Evolutionary conservation across 306 rosid species (phyloP).

Genomic region (Inga oerstediana): DNA sequence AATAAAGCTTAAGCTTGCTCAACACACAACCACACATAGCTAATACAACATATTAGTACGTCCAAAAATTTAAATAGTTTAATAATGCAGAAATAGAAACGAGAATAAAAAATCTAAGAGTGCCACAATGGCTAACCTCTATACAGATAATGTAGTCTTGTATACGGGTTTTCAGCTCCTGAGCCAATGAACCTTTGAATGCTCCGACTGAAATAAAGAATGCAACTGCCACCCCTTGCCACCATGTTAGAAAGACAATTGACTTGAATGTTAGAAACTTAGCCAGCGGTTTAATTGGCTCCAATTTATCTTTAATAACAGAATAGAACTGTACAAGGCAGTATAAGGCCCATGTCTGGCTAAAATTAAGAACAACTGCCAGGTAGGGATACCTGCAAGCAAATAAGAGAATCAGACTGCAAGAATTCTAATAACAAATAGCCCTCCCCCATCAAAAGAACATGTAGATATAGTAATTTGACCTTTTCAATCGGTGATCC

Average conservation of each 20-base stretch:
- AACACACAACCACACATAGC: neutral
- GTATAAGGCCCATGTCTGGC: slow-evolving; percentile 98
- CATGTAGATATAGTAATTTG: neutral
- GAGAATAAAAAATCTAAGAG: slow-evolving; percentile 13
- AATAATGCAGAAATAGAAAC: slow-evolving; percentile 1
- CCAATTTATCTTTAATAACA: slow-evolving; percentile 83
- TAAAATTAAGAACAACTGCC: slow-evolving; percentile 92
- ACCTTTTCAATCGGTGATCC: slow-evolving; percentile 6
- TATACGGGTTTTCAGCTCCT: slow-evolving; percentile 80
- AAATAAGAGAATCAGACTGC: slow-evolving; percentile 38
- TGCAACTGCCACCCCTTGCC: slow-evolving; percentile 98
- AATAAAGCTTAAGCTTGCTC: neutral
- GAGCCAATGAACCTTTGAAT: slow-evolving; percentile 84
- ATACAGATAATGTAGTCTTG: slow-evolving; percentile 97
- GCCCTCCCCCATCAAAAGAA: neutral
- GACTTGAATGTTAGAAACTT: slow-evolving; percentile 92
- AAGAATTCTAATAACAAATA: slow-evolving; percentile 18
- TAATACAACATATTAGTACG: neutral
- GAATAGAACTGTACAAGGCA: slow-evolving; percentile 97
- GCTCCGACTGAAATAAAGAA: slow-evolving; percentile 88
- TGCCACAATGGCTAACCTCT: slow-evolving; percentile 63
- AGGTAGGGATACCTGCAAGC: slow-evolving; percentile 91
- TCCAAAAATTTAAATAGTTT: slow-evolving; percentile 4
- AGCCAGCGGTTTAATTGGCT: slow-evolving; percentile 89
- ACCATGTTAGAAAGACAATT: slow-evolving; percentile 95